Conservation (phyloP, 306 rosid genomes). For the Cucumis hystrix region DNA sequence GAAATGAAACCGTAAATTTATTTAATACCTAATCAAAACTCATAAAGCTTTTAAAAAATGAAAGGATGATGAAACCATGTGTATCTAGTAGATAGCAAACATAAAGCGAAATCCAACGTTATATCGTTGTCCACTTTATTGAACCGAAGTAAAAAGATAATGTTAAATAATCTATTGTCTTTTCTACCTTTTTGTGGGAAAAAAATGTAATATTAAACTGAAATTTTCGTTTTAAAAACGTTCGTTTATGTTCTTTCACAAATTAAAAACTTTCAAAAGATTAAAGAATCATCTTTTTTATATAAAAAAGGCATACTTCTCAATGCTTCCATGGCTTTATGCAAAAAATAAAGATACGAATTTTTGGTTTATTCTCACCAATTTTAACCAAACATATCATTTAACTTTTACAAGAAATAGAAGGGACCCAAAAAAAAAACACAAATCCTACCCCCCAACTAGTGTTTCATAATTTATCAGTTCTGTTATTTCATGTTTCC, state of each 20-base stretch:
- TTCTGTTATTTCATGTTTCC: too few species aligned
- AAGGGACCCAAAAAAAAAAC: neutral
- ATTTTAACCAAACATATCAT: neutral
- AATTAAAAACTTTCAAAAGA: too few species aligned
- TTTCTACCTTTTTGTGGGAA: neutral
- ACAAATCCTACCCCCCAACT: too few species aligned
- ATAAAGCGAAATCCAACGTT: neutral
- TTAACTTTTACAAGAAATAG: neutral
- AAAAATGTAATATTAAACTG: neutral
- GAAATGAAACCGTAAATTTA: too few species aligned
- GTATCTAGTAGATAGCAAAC: neutral
- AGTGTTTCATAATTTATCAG: too few species aligned
- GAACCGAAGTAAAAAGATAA: neutral
- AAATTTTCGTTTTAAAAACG: neutral
- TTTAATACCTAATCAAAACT: too few species aligned
- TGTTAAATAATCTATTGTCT: neutral
- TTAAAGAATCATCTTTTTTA: too few species aligned
- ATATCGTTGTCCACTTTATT: neutral
- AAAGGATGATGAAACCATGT: too few species aligned
- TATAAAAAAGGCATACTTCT: neutral
- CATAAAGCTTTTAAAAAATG: too few species aligned
- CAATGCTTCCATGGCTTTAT: neutral
- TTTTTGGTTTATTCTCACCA: neutral
- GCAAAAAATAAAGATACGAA: neutral
- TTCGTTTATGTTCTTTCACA: neutral